Percentiles rank a stretch among this genome's conserved stretches.
phyloP scores from a whole-genome alignment of 768 basidiomycete genomes.

The Trametes elegans region DNA sequence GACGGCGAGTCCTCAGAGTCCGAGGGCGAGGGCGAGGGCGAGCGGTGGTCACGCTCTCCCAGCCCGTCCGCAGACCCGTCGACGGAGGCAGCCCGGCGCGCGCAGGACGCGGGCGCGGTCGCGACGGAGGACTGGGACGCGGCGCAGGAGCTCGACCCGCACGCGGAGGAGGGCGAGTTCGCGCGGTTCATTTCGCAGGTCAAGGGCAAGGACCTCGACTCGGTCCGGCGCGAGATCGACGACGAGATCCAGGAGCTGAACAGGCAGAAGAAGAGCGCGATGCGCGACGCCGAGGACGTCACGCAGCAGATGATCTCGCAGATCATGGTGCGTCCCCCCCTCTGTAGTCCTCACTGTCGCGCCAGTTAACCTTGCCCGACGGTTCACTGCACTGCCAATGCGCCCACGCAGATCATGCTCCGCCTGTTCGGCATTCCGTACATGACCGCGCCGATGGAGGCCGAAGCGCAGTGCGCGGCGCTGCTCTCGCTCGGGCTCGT shows the following conservation, averaged over 20 bases:
- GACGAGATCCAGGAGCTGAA: constrained; percentile 83
- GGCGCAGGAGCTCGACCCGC: constrained; percentile 80
- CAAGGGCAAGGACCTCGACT: constrained; percentile 79
- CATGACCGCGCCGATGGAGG: constrained; percentile 98
- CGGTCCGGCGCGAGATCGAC: constrained; percentile 85
- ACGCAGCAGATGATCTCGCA: constrained; percentile 94
- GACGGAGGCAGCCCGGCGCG: constrained; percentile 25
- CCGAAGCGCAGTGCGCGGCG: constrained; percentile 97
- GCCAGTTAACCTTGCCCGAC: too few relatives aligned
- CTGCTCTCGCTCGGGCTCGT: constrained; percentile 83
- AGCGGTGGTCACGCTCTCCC: constrained; percentile 41
- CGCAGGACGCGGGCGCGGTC: constrained; percentile 13
- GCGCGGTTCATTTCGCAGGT: constrained; percentile 91
- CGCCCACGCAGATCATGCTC: constrained; percentile 82
- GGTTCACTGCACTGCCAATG: too few relatives aligned
- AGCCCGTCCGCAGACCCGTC: constrained; percentile 28
- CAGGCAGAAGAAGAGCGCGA: constrained; percentile 80
- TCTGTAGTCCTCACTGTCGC: background rate
- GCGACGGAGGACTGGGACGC: constrained; percentile 67
- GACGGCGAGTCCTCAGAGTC: constrained; percentile 5
- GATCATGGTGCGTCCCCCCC: constrained; percentile 45
- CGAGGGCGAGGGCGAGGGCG: constrained; percentile 26
- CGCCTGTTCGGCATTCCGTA: constrained; percentile 96
- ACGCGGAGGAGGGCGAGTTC: constrained; percentile 84
- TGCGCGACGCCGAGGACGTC: constrained; percentile 93